A percentile compares a stretch with the other conserved stretches of the same genome.
Conservation (phyloP, 2,329 filamentous ascomycete genomes). For the Arthrobotrys megalospora region DNA sequence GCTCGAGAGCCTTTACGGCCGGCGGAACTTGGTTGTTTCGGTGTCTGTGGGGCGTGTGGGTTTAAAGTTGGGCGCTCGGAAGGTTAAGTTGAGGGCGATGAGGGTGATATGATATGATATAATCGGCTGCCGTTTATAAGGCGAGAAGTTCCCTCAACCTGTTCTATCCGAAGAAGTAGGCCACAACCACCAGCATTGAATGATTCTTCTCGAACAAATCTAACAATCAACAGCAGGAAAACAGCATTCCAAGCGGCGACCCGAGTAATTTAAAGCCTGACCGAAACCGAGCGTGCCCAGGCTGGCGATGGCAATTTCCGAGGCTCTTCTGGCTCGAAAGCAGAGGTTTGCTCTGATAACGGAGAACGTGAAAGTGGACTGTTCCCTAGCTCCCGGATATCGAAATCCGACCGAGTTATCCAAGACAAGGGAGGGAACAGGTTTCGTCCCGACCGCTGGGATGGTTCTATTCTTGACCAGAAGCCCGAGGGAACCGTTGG, state of each 20-base stretch:
- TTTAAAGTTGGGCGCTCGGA: not conserved
- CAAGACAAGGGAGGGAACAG: constrained; percentile 36
- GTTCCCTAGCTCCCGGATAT: constrained; percentile 46
- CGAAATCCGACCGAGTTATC: constrained; percentile 51
- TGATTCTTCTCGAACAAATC: not conserved
- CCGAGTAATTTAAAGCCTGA: constrained; percentile 47
- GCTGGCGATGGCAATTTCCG: constrained; percentile 50
- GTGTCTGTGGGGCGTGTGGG: not conserved
- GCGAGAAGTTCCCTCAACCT: not conserved
- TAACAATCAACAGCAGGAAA: constrained; percentile 16
- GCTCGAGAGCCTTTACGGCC: not conserved
- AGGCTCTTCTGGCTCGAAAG: constrained; percentile 45
- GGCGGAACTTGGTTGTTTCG: not conserved
- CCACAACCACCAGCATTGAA: constrained; percentile 19
- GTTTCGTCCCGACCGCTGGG: constrained; percentile 38
- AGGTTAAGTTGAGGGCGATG: constrained; percentile 8
- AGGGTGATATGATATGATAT: constrained; percentile 9
- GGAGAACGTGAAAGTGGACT: constrained; percentile 33
- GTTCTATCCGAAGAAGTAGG: constrained; percentile 1
- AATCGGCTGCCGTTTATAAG: not conserved
- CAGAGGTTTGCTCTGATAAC: constrained; percentile 32
- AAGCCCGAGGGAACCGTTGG: constrained; percentile 39
- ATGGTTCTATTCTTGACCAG: constrained; percentile 37
- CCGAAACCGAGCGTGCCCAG: constrained; percentile 11
- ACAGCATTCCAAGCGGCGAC: constrained; percentile 34